phyloP scores from a whole-genome alignment of 129 eudicot genomes.

The Mikania micrantha region DNA sequence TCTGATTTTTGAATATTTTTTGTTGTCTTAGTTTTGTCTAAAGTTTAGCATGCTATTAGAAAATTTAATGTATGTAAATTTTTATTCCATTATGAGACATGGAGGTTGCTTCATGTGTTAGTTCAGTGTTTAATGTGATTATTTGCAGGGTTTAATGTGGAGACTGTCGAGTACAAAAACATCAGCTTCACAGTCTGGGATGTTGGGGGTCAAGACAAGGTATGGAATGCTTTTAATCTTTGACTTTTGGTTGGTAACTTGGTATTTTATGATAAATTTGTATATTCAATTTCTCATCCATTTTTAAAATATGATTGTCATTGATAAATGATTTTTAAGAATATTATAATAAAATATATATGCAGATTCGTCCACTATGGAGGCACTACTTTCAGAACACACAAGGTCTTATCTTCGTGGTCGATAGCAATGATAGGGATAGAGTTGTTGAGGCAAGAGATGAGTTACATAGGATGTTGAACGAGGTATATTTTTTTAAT shows the following conservation, averaged over 20 bases:
- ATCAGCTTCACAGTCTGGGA: constrained; percentile 2
- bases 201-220: constrained; percentile 10
- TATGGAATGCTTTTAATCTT: not conserved
- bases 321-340: not conserved
- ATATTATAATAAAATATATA: not conserved
- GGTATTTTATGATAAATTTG: not conserved
- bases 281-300: not conserved
- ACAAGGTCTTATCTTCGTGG: constrained; percentile 97
- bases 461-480: constrained; percentile 97
- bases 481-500: constrained; percentile 50
- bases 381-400: constrained; percentile 99
- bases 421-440: constrained; percentile 98
- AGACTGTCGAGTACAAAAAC: constrained; percentile 7
- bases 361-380: constrained; percentile 97
- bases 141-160: constrained; percentile 3
- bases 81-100: not conserved
- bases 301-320: not conserved
- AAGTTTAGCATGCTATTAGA: not conserved
- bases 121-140: constrained; percentile 1
- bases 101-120: not conserved
- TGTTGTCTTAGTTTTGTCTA: not conserved
- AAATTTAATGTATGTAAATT: not conserved
- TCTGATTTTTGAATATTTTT: not conserved
- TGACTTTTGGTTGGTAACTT: not conserved
- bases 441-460: constrained; percentile 99